Percentiles rank a stretch among this genome's conserved stretches.
Evolutionary conservation across 495 filamentous ascomycete genomes (phyloP).

Genomic region (Glutinoglossum americanum): DNA sequence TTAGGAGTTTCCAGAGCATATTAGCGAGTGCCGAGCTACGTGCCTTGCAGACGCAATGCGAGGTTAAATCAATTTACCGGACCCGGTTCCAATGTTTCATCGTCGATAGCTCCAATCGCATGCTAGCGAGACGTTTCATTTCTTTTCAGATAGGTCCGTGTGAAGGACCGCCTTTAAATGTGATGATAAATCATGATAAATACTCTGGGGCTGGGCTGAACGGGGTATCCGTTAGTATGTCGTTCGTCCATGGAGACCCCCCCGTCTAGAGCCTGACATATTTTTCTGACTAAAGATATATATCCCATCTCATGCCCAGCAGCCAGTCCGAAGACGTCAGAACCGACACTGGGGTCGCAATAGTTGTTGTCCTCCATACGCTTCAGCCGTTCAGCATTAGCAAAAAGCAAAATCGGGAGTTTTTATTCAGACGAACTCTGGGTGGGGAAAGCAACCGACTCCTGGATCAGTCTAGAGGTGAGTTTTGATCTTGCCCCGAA

Average conservation of each 20-base stretch:
- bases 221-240: neutral
- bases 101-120: neutral
- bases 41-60: constrained; percentile 1
- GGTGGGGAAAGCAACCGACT: neutral
- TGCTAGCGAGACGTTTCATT: neutral
- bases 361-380: neutral
- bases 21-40: neutral
- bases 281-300: neutral
- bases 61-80: neutral
- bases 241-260: neutral
- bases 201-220: neutral
- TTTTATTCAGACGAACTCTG: neutral
- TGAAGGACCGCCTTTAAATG: neutral
- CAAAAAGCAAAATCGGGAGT: neutral
- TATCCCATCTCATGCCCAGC: neutral
- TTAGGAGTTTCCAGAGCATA: neutral
- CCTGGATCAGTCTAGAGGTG: neutral
- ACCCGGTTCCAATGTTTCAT: neutral
- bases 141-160: neutral
- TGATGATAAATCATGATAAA: neutral
- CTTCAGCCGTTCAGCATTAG: neutral
- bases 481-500: neutral
- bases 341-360: neutral
- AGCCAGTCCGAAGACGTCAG: neutral
- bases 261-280: neutral